Base-by-base conservation (phyloP, 2,329 filamentous ascomycete genomes). In the Fusarium sp. region DNA sequence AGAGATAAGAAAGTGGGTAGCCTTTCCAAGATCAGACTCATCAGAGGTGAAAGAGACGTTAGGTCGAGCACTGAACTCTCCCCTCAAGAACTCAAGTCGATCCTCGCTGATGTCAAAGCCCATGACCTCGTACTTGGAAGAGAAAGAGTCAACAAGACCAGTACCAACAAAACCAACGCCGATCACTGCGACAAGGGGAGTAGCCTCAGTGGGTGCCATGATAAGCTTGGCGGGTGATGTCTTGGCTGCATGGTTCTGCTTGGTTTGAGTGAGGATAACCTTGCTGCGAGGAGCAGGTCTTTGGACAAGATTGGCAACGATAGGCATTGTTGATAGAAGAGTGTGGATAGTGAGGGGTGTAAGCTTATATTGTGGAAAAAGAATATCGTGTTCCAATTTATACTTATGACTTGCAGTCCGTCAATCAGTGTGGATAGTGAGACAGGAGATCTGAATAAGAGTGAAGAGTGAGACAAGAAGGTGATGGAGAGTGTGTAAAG, bases 91-190 rank as follows among this genome's bases (percentile, higher is more conserved):
- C 4, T 75, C 62, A n/a, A 85, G 69, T 11, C 83, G 80, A 13
- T 76, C 60, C 23, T 79, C 73, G 3, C 81, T 84, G 8, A 86
- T 79, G 44, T 87, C 85, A 64, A 83, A 86, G 12, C 82, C 85
- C 23, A 87, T 73, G 14, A 85, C 78, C 10, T 77, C 63, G 70
- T 81, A 86, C 23, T 76, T 70, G 9, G 63, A 72, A 5, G 81
- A 79, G 67, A 87, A 87, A 10, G 77, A 79, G 37, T 78, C 73
- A 35, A 85, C 81, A 11, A 87, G 83, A 52, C 86, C 83, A 35
- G 81, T 80, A 6, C 85, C 86, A 7, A 87, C 85, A 69, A 86
- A 87, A 27, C 86, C 86, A 6, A 86, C 83, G 12, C 85, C 86
- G 23, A 87, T 83, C 27, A 87, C 80, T 53, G 84, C 85, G 2